These are phyloP conservation scores for Cyberlindnera americana DNA, from an alignment of 805 yeast genomes.

Conservation along the genomic window DNA sequence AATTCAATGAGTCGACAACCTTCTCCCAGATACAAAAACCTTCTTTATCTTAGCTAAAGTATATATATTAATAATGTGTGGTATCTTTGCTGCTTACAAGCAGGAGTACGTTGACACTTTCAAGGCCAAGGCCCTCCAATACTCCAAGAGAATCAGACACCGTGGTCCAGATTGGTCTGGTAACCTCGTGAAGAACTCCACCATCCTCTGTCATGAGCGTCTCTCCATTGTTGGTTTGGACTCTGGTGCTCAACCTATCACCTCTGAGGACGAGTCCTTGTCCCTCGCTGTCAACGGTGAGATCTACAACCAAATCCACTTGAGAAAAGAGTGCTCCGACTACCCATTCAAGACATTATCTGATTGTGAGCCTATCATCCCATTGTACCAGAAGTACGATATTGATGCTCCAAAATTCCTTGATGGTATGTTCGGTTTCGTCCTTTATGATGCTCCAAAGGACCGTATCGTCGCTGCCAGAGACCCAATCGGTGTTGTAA, in stretches of 20 bases:
- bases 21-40: too few species aligned
- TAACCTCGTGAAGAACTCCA: constrained; percentile 69
- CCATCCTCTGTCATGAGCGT: constrained; percentile 92
- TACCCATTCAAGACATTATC: constrained; percentile 81
- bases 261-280: constrained; percentile 69
- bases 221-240: constrained; percentile 96
- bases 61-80: constrained; percentile 95
- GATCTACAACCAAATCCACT: constrained; percentile 91
- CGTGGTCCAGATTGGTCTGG: constrained; percentile 99
- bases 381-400: constrained; percentile 82
- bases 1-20: constrained; percentile 2
- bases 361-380: constrained; percentile 98
- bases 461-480: constrained; percentile 96
- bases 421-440: constrained; percentile 99
- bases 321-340: constrained; percentile 71
- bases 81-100: constrained; percentile 90
- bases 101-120: constrained; percentile 76
- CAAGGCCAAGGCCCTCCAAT: constrained; percentile 84
- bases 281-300: constrained; percentile 93
- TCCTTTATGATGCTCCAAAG: constrained; percentile 72
- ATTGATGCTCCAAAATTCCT: constrained; percentile 86
- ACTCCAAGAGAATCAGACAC: constrained; percentile 92
- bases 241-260: constrained; percentile 97
- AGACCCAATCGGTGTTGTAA: constrained; percentile 97
- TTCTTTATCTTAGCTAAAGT: too few species aligned